Base-by-base conservation (phyloP, 345 rosid species). In the Gossypium australe region DNA sequence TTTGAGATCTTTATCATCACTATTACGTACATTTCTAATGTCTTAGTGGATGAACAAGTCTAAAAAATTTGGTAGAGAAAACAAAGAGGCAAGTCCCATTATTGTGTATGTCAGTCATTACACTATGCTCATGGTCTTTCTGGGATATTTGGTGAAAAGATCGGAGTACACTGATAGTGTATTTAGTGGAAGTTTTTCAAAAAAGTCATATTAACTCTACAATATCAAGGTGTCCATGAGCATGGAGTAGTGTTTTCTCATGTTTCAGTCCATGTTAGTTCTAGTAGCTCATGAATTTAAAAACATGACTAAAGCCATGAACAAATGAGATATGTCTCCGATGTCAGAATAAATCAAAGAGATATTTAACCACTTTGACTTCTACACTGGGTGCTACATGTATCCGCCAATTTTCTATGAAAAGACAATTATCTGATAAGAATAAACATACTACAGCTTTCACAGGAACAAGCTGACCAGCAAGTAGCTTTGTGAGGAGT, bases 391-490 rank as follows among this genome's bases (percentile, higher is more conserved):
- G 0, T 34, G 24, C 13, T 63, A 16, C 48, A 63, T 63, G 47
- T 44, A 17, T 29, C 38, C 7, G 17, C 11, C 3, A 58, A 17
- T 14, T 29, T 49, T 64, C 47, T 20, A 41, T 18, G 38, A 34
- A 17, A 52, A 61, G 62, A 49, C 25, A 47, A 52, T 25, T 45
- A 61, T 34, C 22, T 73, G 71, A 68, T 34, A 34, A 64, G 56
- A 16, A 43, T 18, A 41, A 75, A 84, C 94, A 81, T 80, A 94
- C 98, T 3, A 83, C 95, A 78, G 98, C 95, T 86, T 94, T 95
- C 66, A 94, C 97, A 0, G 97, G 97, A 85, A 94, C 98, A 83
- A 94, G 98, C 85, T 94, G 98, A 64, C 97, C 97, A 8, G 97
- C 98, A 73, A 94, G 98, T 79, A 94, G 95, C 90, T 89, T 92